These are phyloP conservation scores for Ogataea allantospora DNA, from an alignment of 805 yeast genomes.

Conservation along the genomic window DNA sequence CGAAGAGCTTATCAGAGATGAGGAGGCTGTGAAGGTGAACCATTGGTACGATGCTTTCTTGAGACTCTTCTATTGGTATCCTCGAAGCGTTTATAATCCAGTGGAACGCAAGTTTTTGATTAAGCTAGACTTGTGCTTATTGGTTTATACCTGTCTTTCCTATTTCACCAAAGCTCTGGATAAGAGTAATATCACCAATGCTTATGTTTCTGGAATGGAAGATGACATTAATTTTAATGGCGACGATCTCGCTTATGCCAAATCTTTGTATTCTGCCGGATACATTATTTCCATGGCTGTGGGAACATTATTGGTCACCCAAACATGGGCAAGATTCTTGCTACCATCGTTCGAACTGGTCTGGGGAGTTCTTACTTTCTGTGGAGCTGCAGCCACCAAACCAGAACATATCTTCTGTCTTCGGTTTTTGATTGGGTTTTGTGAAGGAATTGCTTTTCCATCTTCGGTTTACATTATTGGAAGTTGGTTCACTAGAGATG, in stretches of 20 bases:
- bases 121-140: slow-evolving; percentile 54
- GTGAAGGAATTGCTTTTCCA: slow-evolving; percentile 44
- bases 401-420: slow-evolving; percentile 40
- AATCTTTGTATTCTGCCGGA: slow-evolving; percentile 38
- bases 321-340: slow-evolving; percentile 24
- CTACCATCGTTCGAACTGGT: slow-evolving; percentile 26
- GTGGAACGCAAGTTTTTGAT: slow-evolving; percentile 42
- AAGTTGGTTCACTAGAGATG: slow-evolving; percentile 43
- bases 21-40: slow-evolving; percentile 31
- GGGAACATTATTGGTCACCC: slow-evolving; percentile 26
- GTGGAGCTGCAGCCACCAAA: slow-evolving; percentile 27
- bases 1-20: slow-evolving; percentile 31
- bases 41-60: slow-evolving; percentile 61
- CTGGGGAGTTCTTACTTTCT: slow-evolving; percentile 32
- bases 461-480: slow-evolving; percentile 39
- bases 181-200: slow-evolving; percentile 58
- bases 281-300: slow-evolving; percentile 29
- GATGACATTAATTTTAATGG: slow-evolving; percentile 57
- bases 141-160: slow-evolving; percentile 46
- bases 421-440: slow-evolving; percentile 43
- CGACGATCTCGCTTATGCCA: slow-evolving; percentile 37
- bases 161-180: slow-evolving; percentile 73
- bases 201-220: slow-evolving; percentile 63
- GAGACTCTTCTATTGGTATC: slow-evolving; percentile 47
- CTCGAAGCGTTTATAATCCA: slow-evolving; percentile 17